phyloP scores from a whole-genome alignment of 768 basidiomycete genomes.

The Amanita inopinata region DNA sequence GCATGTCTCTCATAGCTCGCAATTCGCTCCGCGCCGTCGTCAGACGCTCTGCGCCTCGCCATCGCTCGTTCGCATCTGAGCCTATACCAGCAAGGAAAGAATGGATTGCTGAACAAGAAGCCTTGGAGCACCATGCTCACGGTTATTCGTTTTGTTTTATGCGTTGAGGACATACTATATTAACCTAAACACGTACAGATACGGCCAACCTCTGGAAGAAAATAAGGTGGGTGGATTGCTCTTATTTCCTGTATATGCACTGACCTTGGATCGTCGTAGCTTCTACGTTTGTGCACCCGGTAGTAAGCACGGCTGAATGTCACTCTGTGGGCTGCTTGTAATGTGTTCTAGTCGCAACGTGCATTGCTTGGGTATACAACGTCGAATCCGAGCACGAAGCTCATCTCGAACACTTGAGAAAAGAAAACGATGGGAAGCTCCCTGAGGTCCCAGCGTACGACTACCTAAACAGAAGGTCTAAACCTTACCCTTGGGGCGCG shows the following conservation, averaged over 20 bases:
- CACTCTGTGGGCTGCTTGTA: not conserved
- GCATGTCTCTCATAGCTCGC: slow-evolving; percentile 43
- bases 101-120: slow-evolving; percentile 44
- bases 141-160: slow-evolving; percentile 26
- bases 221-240: slow-evolving; percentile 49
- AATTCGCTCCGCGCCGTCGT: slow-evolving; percentile 36
- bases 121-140: slow-evolving; percentile 55
- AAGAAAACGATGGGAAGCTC: slow-evolving; percentile 63
- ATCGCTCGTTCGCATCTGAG: slow-evolving; percentile 31
- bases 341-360: slow-evolving; percentile 31
- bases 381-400: slow-evolving; percentile 54
- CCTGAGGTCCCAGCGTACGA: slow-evolving; percentile 66
- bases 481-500: slow-evolving; percentile 80
- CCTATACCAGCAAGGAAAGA: slow-evolving; percentile 23
- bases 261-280: slow-evolving; percentile 30
- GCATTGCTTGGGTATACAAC: slow-evolving; percentile 47
- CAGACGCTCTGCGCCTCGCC: slow-evolving; percentile 31
- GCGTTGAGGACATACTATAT: not conserved
- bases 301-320: slow-evolving; percentile 39
- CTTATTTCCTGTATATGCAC: not conserved
- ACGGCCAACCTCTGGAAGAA: slow-evolving; percentile 79
- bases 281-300: slow-evolving; percentile 68
- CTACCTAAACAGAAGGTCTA: slow-evolving; percentile 65
- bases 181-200: slow-evolving; percentile 32
- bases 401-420: slow-evolving; percentile 60